These are phyloP conservation scores for Globisporangium mamillatum DNA, from an alignment of 352 stramenopile genomes.

Conservation along the genomic window DNA sequence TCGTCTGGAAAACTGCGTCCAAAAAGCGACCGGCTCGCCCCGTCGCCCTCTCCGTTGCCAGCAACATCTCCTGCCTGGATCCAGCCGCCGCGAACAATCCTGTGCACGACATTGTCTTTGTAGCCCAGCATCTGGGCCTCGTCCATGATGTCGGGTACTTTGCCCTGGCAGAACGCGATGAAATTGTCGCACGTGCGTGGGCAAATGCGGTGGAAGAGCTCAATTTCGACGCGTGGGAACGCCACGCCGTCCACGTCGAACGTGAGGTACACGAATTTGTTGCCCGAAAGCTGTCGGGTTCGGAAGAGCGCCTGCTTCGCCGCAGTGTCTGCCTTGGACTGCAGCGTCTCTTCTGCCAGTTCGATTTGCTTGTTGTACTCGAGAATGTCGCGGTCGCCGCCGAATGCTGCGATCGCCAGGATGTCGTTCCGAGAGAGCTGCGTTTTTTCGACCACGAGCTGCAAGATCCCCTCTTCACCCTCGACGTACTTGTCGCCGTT, in stretches of 20 bases:
- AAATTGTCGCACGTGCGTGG: slow-evolving; percentile 78
- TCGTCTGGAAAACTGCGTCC: slow-evolving; percentile 67
- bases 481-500: slow-evolving; percentile 46
- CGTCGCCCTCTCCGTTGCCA: slow-evolving; percentile 41
- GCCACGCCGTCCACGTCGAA: slow-evolving; percentile 62
- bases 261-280: slow-evolving; percentile 56
- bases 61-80: slow-evolving; percentile 71
- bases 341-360: slow-evolving; percentile 47
- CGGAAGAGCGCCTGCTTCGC: slow-evolving; percentile 41
- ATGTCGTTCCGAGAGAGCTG: slow-evolving; percentile 50
- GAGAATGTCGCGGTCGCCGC: slow-evolving; percentile 19
- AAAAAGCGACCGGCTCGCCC: slow-evolving; percentile 52
- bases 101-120: slow-evolving; percentile 53
- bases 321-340: slow-evolving; percentile 41
- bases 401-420: slow-evolving; percentile 54
- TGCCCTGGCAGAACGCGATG: slow-evolving; percentile 57
- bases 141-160: slow-evolving; percentile 40
- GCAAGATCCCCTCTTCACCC: slow-evolving; percentile 54
- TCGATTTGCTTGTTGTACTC: slow-evolving; percentile 27
- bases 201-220: slow-evolving; percentile 61
- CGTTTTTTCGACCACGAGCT: slow-evolving; percentile 49
- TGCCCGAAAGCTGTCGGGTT: slow-evolving; percentile 44
- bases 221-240: slow-evolving; percentile 61
- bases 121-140: slow-evolving; percentile 46
- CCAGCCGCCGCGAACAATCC: slow-evolving; percentile 63